These are phyloP conservation scores for Penicillium argentinense DNA, from an alignment of 495 filamentous ascomycete species.

Conservation along the genomic window DNA sequence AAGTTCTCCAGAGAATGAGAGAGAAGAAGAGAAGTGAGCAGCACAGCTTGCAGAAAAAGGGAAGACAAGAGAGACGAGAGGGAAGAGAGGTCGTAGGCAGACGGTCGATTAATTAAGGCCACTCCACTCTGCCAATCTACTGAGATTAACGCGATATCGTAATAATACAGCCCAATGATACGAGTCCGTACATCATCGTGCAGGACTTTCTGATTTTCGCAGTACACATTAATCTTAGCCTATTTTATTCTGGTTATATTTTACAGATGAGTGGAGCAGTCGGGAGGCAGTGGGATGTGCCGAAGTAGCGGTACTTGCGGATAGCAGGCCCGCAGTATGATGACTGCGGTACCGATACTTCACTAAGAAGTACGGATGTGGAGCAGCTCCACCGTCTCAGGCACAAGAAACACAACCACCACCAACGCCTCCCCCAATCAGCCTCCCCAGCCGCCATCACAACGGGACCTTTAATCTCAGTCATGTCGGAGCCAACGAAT, in stretches of 20 bases:
- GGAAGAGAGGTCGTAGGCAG: slow-evolving; percentile 13
- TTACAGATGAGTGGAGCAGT: no score
- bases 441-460: not conserved
- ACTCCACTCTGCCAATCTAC: slow-evolving; percentile 1
- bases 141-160: no score
- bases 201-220: no score
- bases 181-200: no score
- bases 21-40: slow-evolving; percentile 24
- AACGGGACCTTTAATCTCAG: slow-evolving; percentile 2
- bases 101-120: slow-evolving; percentile 17
- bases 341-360: not conserved
- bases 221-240: no score
- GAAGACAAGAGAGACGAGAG: slow-evolving; percentile 23
- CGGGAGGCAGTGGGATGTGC: no score
- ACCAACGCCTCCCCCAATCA: not conserved
- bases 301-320: no score
- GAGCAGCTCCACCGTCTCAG: not conserved
- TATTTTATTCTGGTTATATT: no score
- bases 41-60: slow-evolving; percentile 20
- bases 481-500: not conserved
- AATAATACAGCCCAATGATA: no score
- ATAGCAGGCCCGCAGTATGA: no score
- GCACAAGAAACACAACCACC: no score
- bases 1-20: slow-evolving; percentile 33
- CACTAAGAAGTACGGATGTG: not conserved